These are phyloP conservation scores for Leccinum solheimii DNA, from an alignment of 1,284 basidiomycete species.

Conservation along the genomic window DNA sequence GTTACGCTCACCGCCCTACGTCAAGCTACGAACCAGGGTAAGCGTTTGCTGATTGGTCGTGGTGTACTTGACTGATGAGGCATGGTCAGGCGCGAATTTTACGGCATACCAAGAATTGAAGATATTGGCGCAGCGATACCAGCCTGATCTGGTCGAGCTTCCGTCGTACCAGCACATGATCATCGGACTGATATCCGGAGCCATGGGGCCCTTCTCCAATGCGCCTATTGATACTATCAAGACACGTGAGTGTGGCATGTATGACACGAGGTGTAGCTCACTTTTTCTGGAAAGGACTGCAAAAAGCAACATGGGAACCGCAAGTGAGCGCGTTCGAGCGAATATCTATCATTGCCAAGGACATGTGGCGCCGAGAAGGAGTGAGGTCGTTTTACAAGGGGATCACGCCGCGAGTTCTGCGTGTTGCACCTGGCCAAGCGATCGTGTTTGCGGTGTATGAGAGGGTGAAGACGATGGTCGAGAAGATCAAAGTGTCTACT, in stretches of 20 bases:
- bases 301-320: slow-evolving; percentile 79
- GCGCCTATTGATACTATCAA: slow-evolving; percentile 99
- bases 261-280: slow-evolving; percentile 18
- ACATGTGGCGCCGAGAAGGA: slow-evolving; percentile 96
- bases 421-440: slow-evolving; percentile 94
- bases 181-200: slow-evolving; percentile 94
- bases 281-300: slow-evolving; percentile 54
- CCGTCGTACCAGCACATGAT: slow-evolving; percentile 95
- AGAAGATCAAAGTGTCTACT: slow-evolving; percentile 60
- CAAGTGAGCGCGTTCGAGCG: slow-evolving; percentile 80
- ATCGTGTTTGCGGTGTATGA: slow-evolving; percentile 93
- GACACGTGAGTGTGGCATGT: slow-evolving; percentile 62
- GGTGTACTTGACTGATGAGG: slow-evolving; percentile 1
- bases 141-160: slow-evolving; percentile 75
- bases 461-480: slow-evolving; percentile 73
- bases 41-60: slow-evolving; percentile 17
- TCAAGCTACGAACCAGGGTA: slow-evolving; percentile 98
- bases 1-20: slow-evolving; percentile 91
- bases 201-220: slow-evolving; percentile 96
- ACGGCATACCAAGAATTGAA: slow-evolving; percentile 98
- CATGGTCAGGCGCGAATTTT: slow-evolving; percentile 83
- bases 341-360: slow-evolving; percentile 77
- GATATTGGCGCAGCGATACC: slow-evolving; percentile 72
- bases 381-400: slow-evolving; percentile 92
- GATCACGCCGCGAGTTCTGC: slow-evolving; percentile 94